Evolutionary conservation across 768 basidiomycete species (phyloP), one percentile per base, ranked within the genome.

Genomic region (Clavaria fumosa): DNA sequence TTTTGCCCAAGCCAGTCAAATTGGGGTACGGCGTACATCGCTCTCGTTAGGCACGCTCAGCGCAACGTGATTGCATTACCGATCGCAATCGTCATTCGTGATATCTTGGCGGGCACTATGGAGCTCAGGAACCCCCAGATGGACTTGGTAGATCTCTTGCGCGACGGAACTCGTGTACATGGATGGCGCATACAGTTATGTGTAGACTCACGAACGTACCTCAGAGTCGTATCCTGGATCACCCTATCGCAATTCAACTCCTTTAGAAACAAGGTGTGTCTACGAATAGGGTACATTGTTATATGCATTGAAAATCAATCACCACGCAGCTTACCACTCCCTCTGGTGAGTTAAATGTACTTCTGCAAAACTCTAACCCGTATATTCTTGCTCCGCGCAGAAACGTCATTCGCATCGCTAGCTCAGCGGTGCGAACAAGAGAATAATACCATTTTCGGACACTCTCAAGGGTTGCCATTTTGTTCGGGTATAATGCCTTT

Each of bases 1-100:
- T 38, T 70, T n/a, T 56, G 54, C 1, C 67, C 70, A 4, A 61
- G 61, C 1, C 58, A 53, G 31, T 59, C 59, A n/a, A 56, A 64
- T 28, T 68, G 66, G 67, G 60, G 67, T 7, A 46, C 45, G 14
- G 52, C 54, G 22, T 62, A 68, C 45, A 45, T 52, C 27, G 23
- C 40, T 10, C 14, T 27, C n/a, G 35, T 20, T 12, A 3, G 34
- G 15, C 21, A 21, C 12, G 21, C 41, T 10, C 32, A 21, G 21
- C 43, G 48, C 33, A 50, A 51, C 14, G 44, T 45, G 1, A 40
- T 67, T 35, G 35, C 41, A 4, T 31, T 67, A 27, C 53, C 61
- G 31, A 43, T 65, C 2, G 47, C 54, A 20, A 46, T 50, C 27
- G 46, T 72, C 40, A 38, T 70, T 22, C 37, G 52, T 17, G 57